Evolutionary conservation across 331 rosid genomes (phyloP), one percentile per base, ranked within the genome.

Genomic region (Dryas integrifolia): DNA sequence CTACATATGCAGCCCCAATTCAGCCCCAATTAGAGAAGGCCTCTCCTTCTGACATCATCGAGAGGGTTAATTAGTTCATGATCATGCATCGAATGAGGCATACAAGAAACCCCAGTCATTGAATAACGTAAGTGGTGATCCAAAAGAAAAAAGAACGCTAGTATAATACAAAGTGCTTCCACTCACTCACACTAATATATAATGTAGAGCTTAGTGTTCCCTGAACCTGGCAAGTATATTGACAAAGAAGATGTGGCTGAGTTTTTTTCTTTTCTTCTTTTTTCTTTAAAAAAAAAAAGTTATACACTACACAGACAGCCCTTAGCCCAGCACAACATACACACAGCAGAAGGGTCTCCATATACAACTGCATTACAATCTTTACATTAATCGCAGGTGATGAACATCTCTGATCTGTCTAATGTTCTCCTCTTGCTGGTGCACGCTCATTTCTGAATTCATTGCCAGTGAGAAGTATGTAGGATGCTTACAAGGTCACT

Each of bases 401-500:
- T 4, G 3, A 18, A 53, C 62, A 40, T 52, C 65, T 50, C 46
- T 13, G n/a, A 55, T 48, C 0, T 30, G 59, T 11, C 69, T 18
- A 6, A 5, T 14, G 65, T 47, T 72, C 51, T 68, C 62, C 38
- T 44, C 70, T 13, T 41, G 53, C 18, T 3, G 30, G 60, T 35
- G 38, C 26, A 73, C 11, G 15, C 18, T 50, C 80, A 38, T 75
- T 45, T 69, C 69, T 50, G 62, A 44, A 60, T 60, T 55, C 73
- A 40, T 43, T 44, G 50, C 57, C 59, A 12, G 59, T 9, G 55
- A 47, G 72, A 63, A 66, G 40, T 39, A 38, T 3, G 10, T 30
- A 8, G 1, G 49, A 30, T 58, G 82, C 79, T 89, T 84, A 94
- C 87, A 91, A 76, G 77, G 76, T 88, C 81, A 94, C 96, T 2